Base-by-base conservation (phyloP, 2,329 filamentous ascomycete species). In the Xylaria sp. region DNA sequence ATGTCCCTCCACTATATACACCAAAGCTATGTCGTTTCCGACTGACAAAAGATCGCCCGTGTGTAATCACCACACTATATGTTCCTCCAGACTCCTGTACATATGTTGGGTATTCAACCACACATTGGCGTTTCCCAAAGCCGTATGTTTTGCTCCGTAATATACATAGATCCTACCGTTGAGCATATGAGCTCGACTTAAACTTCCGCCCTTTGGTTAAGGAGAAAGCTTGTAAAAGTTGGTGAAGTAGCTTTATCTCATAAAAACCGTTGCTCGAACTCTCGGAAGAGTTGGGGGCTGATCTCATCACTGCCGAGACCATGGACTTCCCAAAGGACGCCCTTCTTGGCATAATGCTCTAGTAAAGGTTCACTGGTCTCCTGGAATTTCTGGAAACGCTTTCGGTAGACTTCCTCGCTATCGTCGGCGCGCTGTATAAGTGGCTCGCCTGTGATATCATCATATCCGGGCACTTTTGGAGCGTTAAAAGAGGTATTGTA, bases 401-500 rank as follows among this genome's bases (percentile, higher is more conserved):
- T 85, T 74, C 90, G 90, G 88, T 97, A 99, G 17, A 95, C 92
- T 57, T 93, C 91, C 73, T 96, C 91, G 65, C 90, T 91, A 78
- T 99, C 96, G 77, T 99, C 96, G 7, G 90, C 85, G 64, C 96
- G 86, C 78, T 97, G 92, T 4, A 92, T 90, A 69, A 99, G 85
- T 24, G 86, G 84, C 78, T 99, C 96, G 17, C 96, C 96, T 0
- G 96, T 99, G 56, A 98, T 78, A 79, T 99, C 96, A 80, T 99
- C 96, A 73, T 85, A 88, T 30, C 96, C 95, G 0, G 89, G 81
- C 1, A 94, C 89, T 72, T 90, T 91, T 0, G 96, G 96, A 7
- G 92, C 87, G 77, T 98, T 94, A 84, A 97, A 99, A 0, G 90
- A 90, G 2, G 94, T 97, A 79, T 99, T 99, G 85, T 99, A 99